Evolutionary conservation across 805 yeast species (phyloP).

Genomic region (Myxozyma lipomycoides): DNA sequence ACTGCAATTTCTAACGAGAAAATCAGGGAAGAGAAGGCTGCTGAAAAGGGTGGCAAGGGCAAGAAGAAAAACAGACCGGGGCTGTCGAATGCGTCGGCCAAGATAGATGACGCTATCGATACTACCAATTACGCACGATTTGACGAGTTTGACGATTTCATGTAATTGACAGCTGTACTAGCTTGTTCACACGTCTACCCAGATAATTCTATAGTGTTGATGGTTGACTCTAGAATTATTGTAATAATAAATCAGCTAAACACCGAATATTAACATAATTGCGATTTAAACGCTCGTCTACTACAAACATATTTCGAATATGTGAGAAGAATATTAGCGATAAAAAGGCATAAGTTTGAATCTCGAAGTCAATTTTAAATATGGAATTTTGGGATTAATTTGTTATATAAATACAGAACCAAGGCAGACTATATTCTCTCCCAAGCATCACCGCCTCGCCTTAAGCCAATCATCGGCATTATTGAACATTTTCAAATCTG

Average conservation of each 20-base stretch:
- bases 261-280: too few species aligned
- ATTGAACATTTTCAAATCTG: conserved; percentile 10
- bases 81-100: conserved; percentile 63
- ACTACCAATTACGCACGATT: conserved; percentile 46
- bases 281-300: background rate
- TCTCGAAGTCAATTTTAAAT: background rate
- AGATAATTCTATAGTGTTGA: too few species aligned
- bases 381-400: too few species aligned
- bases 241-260: too few species aligned
- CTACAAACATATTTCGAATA: background rate
- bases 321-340: background rate
- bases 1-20: conserved; percentile 79
- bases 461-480: conserved; percentile 43
- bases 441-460: conserved; percentile 72
- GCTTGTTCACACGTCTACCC: too few species aligned
- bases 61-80: conserved; percentile 93
- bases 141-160: conserved; percentile 44
- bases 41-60: conserved; percentile 47
- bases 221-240: too few species aligned
- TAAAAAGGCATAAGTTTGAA: too few species aligned
- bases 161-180: conserved; percentile 37
- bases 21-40: conserved; percentile 63
- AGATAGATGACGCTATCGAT: conserved; percentile 56
- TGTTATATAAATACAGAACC: background rate
- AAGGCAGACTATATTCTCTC: background rate